Evolutionary conservation across 371 early-diverging fungal species (phyloP).

Genomic region (Mucor saturninus): DNA sequence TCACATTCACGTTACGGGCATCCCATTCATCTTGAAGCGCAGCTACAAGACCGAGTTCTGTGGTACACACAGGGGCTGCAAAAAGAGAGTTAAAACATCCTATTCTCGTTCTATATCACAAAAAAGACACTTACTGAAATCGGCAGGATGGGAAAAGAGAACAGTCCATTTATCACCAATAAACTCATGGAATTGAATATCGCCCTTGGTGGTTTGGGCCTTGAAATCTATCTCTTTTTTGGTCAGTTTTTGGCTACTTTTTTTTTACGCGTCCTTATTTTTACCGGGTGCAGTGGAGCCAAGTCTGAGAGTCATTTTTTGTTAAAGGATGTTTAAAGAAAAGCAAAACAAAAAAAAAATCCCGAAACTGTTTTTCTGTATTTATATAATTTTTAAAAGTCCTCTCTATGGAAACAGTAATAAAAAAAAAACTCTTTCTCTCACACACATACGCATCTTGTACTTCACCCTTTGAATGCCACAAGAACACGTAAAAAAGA

Average conservation of each 20-base stretch:
- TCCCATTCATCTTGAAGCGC: slow-evolving; percentile 78
- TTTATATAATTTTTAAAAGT: slow-evolving; percentile 1
- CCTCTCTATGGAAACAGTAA: neutral
- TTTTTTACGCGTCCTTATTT: neutral
- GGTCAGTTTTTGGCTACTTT: neutral
- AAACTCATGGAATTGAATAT: slow-evolving; percentile 88
- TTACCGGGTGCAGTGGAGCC: slow-evolving; percentile 68
- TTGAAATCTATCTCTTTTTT: slow-evolving; percentile 63
- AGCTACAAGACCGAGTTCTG: slow-evolving; percentile 92
- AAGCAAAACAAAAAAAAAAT: slow-evolving; percentile 10
- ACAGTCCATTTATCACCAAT: slow-evolving; percentile 89
- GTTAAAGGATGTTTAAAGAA: slow-evolving; percentile 7
- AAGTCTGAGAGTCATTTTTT: slow-evolving; percentile 62
- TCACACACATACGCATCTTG: too few relatives aligned
- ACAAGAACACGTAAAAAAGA: too few relatives aligned
- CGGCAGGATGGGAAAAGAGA: slow-evolving; percentile 95
- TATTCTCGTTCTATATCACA: neutral
- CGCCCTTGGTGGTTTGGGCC: slow-evolving; percentile 86
- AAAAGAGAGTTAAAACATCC: neutral
- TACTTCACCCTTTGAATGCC: too few relatives aligned
- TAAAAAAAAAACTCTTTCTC: neutral
- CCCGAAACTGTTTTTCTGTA: neutral
- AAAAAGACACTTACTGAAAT: slow-evolving; percentile 74
- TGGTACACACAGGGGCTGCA: slow-evolving; percentile 91
- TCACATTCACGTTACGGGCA: slow-evolving; percentile 84